Evolutionary conservation across 2,329 filamentous ascomycete genomes (phyloP).

Genomic region (Cyphellophora attinorum): DNA sequence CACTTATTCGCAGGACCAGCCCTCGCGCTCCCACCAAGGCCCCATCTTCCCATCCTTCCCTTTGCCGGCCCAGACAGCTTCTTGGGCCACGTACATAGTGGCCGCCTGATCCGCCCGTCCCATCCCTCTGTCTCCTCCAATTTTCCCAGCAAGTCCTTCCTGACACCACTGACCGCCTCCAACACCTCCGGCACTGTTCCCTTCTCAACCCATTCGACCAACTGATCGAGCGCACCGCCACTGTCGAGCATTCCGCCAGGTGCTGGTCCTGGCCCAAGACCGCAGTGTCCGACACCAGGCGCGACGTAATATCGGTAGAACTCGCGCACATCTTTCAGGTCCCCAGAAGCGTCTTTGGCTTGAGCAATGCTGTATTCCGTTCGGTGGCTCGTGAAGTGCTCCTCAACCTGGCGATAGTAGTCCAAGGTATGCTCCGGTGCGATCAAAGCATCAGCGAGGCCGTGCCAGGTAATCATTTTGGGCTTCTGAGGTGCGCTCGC

Average conservation of each 20-base stretch:
- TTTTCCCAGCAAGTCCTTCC: background rate
- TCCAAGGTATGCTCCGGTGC: slow-evolving; percentile 24
- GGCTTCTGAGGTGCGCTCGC: slow-evolving; percentile 22
- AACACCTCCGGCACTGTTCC: slow-evolving; percentile 24
- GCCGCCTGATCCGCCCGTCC: background rate
- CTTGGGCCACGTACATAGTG: background rate
- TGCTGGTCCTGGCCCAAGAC: slow-evolving; percentile 5
- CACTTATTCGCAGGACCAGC: too few relatives aligned
- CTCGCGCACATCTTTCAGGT: slow-evolving; percentile 2
- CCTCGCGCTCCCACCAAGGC: background rate
- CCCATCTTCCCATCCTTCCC: background rate
- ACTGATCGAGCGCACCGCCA: slow-evolving; percentile 18
- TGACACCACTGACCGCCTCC: background rate
- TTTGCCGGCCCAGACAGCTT: too few relatives aligned
- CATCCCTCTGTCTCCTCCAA: too few relatives aligned
- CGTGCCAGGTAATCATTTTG: slow-evolving; percentile 37
- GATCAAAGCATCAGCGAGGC: slow-evolving; percentile 30
- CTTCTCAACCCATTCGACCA: slow-evolving; percentile 30
- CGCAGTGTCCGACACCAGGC: slow-evolving; percentile 10
- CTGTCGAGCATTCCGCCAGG: slow-evolving; percentile 14
- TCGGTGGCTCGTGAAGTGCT: background rate
- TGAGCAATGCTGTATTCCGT: background rate
- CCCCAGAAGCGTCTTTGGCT: background rate
- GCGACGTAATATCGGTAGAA: slow-evolving; percentile 10
- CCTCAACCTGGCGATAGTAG: slow-evolving; percentile 23